phyloP scores from a whole-genome alignment of 1,284 basidiomycete species.

The Microbotryum violaceum region DNA sequence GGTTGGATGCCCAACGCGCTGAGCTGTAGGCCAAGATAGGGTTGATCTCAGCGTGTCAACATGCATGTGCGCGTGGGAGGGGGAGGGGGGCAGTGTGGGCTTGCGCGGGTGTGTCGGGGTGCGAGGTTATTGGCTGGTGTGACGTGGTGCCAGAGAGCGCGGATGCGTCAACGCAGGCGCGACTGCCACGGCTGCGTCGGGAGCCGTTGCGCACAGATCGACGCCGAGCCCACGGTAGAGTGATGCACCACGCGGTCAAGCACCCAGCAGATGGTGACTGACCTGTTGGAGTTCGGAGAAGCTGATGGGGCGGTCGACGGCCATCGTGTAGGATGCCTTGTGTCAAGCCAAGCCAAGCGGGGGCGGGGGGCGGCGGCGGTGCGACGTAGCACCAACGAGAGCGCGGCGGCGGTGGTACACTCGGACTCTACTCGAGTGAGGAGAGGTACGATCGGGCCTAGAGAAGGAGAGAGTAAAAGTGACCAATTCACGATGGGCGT shows the following conservation, averaged over 20 bases:
- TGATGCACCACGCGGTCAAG: not conserved
- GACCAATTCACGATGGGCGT: too few species aligned
- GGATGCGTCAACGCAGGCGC: not conserved
- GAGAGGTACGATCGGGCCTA: too few species aligned
- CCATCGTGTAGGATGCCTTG: conserved; percentile 2
- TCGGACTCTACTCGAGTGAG: too few species aligned
- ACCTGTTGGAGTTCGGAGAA: conserved; percentile 32
- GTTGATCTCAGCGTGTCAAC: not conserved
- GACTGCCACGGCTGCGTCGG: not conserved
- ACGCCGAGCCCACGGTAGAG: not conserved
- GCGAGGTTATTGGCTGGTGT: too few species aligned
- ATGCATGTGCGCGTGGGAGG: not conserved
- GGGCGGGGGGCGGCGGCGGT: not conserved
- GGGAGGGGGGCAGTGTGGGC: conserved; percentile 3
- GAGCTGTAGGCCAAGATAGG: conserved; percentile 55
- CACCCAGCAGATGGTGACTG: not conserved
- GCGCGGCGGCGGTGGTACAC: too few species aligned
- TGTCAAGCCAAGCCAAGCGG: too few species aligned
- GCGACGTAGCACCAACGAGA: too few species aligned
- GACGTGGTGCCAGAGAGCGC: not conserved
- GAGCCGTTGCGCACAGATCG: not conserved
- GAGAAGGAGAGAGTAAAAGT: too few species aligned
- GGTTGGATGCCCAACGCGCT: conserved; percentile 94
- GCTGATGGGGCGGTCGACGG: conserved; percentile 28
- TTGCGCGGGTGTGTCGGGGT: not conserved